A percentile compares a stretch with the other conserved stretches of the same genome.
Evolutionary conservation across 805 yeast species (phyloP).

Genomic region (Kodamaea jinghongensis): DNA sequence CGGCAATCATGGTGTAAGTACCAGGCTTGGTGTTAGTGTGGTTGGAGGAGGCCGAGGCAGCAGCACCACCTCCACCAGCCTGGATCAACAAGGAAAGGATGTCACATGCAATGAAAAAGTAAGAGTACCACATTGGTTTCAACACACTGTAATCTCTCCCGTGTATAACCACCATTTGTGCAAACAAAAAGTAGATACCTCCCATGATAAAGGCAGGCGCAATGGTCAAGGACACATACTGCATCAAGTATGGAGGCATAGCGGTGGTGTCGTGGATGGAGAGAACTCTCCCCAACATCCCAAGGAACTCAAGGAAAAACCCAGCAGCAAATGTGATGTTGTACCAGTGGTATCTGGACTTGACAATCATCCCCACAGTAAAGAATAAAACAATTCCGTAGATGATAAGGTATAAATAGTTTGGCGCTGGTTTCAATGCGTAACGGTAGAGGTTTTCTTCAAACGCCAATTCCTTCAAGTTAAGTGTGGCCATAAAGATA

Average conservation of each 20-base stretch:
- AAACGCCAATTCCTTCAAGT: constrained; percentile 26
- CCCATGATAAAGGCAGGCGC: constrained; percentile 46
- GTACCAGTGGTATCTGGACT: constrained; percentile 39
- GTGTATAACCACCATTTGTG: constrained; percentile 37
- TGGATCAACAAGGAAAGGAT: constrained; percentile 37
- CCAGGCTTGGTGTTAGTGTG: constrained; percentile 29
- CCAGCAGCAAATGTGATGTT: constrained; percentile 38
- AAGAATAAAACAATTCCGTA: constrained; percentile 25
- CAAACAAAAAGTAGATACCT: constrained; percentile 40
- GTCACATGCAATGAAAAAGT: constrained; percentile 38
- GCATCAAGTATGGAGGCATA: constrained; percentile 26
- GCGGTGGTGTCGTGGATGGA: constrained; percentile 23
- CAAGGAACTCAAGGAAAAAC: constrained; percentile 33
- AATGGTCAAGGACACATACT: constrained; percentile 35
- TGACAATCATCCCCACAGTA: constrained; percentile 24
- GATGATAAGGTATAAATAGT: constrained; percentile 28
- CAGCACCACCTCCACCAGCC: constrained; percentile 41
- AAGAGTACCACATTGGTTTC: constrained; percentile 44
- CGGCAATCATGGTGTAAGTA: constrained; percentile 36
- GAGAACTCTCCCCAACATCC: constrained; percentile 38
- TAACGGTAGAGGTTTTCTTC: constrained; percentile 29
- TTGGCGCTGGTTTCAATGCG: constrained; percentile 27
- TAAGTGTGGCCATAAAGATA: constrained; percentile 31
- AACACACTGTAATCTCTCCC: constrained; percentile 37
- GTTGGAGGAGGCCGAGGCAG: constrained; percentile 25